Base-by-base conservation (phyloP, 2,329 filamentous ascomycete species). In the Cadophora sp. region DNA sequence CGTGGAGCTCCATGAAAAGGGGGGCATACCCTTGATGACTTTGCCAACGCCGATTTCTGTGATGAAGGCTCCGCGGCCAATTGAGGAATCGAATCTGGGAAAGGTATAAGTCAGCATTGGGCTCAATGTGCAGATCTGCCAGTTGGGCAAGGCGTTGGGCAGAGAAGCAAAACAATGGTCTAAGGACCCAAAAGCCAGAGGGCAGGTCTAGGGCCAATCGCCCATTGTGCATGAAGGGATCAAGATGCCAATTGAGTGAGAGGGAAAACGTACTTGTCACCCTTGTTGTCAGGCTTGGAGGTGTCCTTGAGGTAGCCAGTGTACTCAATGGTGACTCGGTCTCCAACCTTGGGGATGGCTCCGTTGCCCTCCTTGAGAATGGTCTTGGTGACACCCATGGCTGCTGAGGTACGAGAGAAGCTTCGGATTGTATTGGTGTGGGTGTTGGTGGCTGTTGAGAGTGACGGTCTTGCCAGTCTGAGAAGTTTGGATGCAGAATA, bases 311-410 rank as follows among this genome's bases (percentile, higher is more conserved):
- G 85, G 81, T 84, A 97, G 75, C 96, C 96, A 50, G 91, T 96
- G 85, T 98, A 98, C 81, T 96, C 88, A 77, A 98, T 97, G 76
- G 86, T 87, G 76, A 98, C 92, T 30, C 81, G 87, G 79, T 97
- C 89, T 72, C 92, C 91, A 18, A 77, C 75, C 72, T 81, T 77
- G 66, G 95, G 92, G 71, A 80, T 83, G 75, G 88, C 78, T 66
- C 84, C 84, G 75, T 85, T 84, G 76, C 95, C 94, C 70, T 85
- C 80, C 43, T 81, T 76, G 74, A 89, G 79, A 70, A 86, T 80
- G 59, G 84, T 85, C 84, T 93, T 96, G 67, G 83, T 85, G 76
- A 97, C 92, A 79, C 85, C 90, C 91, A 94, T 94, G 72, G 47
- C 76, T 71, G 72, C 72, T 68, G 73, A 45, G 62, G 76, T 77